Conservation (phyloP, 2,329 filamentous ascomycete genomes). For the Zasmidium cellare region DNA sequence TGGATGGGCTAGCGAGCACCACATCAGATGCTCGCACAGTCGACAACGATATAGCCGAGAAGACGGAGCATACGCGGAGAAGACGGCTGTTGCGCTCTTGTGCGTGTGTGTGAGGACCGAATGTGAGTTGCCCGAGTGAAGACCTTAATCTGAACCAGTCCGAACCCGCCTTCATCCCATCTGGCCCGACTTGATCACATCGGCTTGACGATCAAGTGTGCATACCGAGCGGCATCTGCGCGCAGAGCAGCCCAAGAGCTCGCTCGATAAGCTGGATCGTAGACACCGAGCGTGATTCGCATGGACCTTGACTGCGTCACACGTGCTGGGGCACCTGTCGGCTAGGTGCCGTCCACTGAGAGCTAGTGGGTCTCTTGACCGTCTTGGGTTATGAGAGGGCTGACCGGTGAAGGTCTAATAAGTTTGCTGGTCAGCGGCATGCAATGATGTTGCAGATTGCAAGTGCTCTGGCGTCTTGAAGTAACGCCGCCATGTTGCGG, state of each 20-base stretch:
- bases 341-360: neutral
- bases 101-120: no score
- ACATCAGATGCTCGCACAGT: neutral
- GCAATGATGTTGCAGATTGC: neutral
- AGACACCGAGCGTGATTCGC: neutral
- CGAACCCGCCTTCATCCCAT: neutral
- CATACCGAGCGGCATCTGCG: neutral
- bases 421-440: neutral
- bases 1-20: neutral
- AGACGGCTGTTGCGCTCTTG: neutral
- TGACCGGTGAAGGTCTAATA: conserved; percentile 2
- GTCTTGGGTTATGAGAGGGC: neutral
- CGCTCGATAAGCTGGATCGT: neutral
- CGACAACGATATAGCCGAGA: neutral
- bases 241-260: neutral
- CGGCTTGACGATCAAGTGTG: neutral
- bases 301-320: neutral
- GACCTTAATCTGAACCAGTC: neutral
- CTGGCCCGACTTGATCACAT: neutral
- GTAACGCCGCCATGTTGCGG: neutral
- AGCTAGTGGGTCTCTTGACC: neutral
- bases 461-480: neutral
- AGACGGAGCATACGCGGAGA: neutral
- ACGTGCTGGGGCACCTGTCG: neutral
- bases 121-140: neutral